Evolutionary conservation across 352 stramenopile species (phyloP).

Genomic region (Globisporangium sylvaticum): DNA sequence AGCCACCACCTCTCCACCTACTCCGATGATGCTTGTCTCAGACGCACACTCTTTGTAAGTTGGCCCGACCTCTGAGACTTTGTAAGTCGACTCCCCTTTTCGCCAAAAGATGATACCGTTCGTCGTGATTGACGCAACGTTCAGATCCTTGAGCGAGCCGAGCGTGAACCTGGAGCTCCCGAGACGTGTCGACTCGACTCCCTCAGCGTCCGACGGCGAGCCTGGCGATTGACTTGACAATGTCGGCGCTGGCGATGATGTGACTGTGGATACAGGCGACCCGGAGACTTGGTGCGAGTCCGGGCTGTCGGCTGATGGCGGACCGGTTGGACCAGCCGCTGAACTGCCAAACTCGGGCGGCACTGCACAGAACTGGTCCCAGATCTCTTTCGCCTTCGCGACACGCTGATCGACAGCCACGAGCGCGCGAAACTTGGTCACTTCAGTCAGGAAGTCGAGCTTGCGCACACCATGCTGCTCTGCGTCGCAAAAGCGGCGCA

Average conservation of each 20-base stretch:
- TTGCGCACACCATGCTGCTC: slow-evolving; percentile 63
- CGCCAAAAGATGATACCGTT: slow-evolving; percentile 64
- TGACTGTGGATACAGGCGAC: slow-evolving; percentile 5
- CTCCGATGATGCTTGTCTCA: slow-evolving; percentile 43
- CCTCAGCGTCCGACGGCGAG: slow-evolving; percentile 1
- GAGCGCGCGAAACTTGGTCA: slow-evolving; percentile 67
- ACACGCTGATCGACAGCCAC: slow-evolving; percentile 39
- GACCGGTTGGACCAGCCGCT: neutral
- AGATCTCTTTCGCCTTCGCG: slow-evolving; percentile 54
- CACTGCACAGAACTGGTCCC: slow-evolving; percentile 41
- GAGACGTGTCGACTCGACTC: neutral
- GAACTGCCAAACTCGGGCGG: slow-evolving; percentile 9
- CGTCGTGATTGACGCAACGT: slow-evolving; percentile 58
- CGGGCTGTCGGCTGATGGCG: neutral
- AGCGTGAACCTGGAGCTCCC: slow-evolving; percentile 33
- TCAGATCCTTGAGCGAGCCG: slow-evolving; percentile 48
- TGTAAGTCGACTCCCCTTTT: slow-evolving; percentile 41
- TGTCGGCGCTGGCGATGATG: slow-evolving; percentile 6
- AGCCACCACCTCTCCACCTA: slow-evolving; percentile 57
- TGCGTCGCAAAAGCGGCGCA: slow-evolving; percentile 66
- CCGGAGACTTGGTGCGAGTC: slow-evolving; percentile 1
- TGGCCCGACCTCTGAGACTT: slow-evolving; percentile 26
- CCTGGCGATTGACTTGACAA: slow-evolving; percentile 1
- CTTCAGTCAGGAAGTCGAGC: slow-evolving; percentile 64
- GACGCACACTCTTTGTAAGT: slow-evolving; percentile 36